A percentile compares a stretch with the other conserved stretches of the same genome.
phyloP scores from a whole-genome alignment of 345 rosid species.

The Arabis alpina region DNA sequence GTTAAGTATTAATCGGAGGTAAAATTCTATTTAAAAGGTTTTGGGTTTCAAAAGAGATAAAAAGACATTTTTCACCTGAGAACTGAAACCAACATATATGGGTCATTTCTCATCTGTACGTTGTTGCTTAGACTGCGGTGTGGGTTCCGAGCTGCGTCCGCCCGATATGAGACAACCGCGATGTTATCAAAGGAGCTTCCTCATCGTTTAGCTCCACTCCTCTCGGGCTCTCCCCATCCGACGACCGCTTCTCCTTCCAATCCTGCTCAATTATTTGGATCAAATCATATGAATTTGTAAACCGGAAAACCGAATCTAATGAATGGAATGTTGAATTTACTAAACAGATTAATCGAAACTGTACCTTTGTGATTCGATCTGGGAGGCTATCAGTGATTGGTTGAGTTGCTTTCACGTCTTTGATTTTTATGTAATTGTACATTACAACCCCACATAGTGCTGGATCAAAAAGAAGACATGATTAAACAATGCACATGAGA shows the following conservation, averaged over 20 bases:
- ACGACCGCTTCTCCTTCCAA: constrained; percentile 94
- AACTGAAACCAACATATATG: constrained; percentile 18
- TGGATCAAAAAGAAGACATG: constrained; percentile 37
- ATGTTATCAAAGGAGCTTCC: constrained; percentile 79
- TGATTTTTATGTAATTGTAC: constrained; percentile 87
- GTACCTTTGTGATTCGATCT: constrained; percentile 82
- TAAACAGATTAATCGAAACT: constrained; percentile 14
- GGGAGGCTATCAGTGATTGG: constrained; percentile 66
- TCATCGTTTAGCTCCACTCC: constrained; percentile 62
- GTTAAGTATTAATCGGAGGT: constrained; percentile 36
- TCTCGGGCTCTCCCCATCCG: constrained; percentile 55
- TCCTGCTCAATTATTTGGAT: constrained; percentile 55
- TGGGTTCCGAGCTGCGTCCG: constrained; percentile 70
- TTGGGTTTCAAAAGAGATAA: constrained; percentile 25
- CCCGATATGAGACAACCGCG: constrained; percentile 78
- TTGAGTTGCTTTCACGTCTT: constrained; percentile 72
- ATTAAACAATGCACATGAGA: constrained; percentile 23
- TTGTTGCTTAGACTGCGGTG: constrained; percentile 40
- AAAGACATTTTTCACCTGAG: constrained; percentile 23
- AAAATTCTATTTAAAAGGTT: constrained; percentile 16
- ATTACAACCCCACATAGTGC: constrained; percentile 96
- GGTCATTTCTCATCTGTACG: constrained; percentile 29
- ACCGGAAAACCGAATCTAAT: too few species aligned
- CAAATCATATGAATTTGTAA: constrained; percentile 1
- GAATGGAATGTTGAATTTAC: background rate